These are phyloP conservation scores for Cystobasidium onofrii DNA, from an alignment of 768 basidiomycete species.

Conservation along the genomic window DNA sequence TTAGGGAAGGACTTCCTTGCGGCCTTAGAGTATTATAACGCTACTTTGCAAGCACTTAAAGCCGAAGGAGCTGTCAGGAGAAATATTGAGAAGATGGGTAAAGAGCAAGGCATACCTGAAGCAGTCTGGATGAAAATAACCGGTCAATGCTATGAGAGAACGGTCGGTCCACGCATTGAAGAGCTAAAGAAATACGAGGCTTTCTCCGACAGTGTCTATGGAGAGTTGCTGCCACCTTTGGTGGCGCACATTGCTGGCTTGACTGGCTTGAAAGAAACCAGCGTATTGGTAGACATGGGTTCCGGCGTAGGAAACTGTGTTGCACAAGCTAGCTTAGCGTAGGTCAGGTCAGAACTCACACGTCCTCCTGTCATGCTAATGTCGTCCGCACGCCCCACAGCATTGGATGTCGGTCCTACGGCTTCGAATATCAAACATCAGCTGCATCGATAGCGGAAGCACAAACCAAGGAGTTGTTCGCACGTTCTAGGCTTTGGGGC, in stretches of 20 bases:
- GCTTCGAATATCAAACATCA: slow-evolving; percentile 67
- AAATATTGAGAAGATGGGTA: slow-evolving; percentile 38
- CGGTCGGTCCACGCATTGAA: slow-evolving; percentile 81
- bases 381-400: not conserved
- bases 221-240: slow-evolving; percentile 70
- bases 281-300: slow-evolving; percentile 73
- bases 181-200: slow-evolving; percentile 68
- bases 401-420: slow-evolving; percentile 66
- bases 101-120: slow-evolving; percentile 53
- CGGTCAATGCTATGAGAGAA: slow-evolving; percentile 87
- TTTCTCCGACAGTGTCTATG: slow-evolving; percentile 75
- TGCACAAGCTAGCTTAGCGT: slow-evolving; percentile 70
- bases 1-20: slow-evolving; percentile 38
- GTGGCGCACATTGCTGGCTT: slow-evolving; percentile 48
- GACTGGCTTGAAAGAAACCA: slow-evolving; percentile 55
- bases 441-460: slow-evolving; percentile 71
- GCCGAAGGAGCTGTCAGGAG: slow-evolving; percentile 19
- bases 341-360: slow-evolving; percentile 33
- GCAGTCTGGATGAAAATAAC: slow-evolving; percentile 65
- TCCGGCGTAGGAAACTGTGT: slow-evolving; percentile 80
- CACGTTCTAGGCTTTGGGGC: slow-evolving; percentile 86
- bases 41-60: slow-evolving; percentile 32
- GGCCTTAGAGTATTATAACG: slow-evolving; percentile 35
- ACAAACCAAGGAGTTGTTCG: slow-evolving; percentile 65
- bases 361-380: too few relatives aligned